Conservation (phyloP, 768 basidiomycete species). For the Termitomyces sp. region DNA sequence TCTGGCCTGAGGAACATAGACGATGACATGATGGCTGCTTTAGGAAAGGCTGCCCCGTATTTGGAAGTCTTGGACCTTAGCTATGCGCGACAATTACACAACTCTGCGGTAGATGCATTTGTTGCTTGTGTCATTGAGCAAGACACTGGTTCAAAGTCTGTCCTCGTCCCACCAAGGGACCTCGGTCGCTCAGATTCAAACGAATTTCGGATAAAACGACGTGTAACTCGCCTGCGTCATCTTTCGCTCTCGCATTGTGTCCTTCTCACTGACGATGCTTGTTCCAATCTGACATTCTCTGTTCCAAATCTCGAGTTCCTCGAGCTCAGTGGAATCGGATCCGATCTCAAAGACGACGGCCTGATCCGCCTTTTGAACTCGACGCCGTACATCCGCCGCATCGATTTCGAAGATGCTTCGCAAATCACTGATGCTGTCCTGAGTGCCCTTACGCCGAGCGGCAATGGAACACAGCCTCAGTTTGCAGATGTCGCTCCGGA, state of each 20-base stretch:
- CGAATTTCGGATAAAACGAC: conserved; percentile 46
- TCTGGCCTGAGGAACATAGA: conserved; percentile 60
- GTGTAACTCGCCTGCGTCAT: conserved; percentile 67
- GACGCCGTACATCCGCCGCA: conserved; percentile 61
- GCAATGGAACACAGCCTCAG: background rate
- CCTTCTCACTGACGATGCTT: conserved; percentile 69
- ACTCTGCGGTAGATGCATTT: conserved; percentile 70
- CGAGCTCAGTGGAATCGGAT: conserved; percentile 73
- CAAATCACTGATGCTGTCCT: conserved; percentile 74
- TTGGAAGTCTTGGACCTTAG: conserved; percentile 81
- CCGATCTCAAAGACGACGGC: conserved; percentile 67
- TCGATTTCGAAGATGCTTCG: conserved; percentile 84
- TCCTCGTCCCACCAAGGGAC: conserved; percentile 55
- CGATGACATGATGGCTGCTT: conserved; percentile 54
- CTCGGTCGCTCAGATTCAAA: conserved; percentile 51
- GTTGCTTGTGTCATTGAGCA: conserved; percentile 46
- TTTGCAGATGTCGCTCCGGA: conserved; percentile 22
- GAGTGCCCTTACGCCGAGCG: conserved; percentile 49
- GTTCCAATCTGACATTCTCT: conserved; percentile 63
- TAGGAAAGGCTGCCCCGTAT: conserved; percentile 64
- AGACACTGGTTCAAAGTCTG: conserved; percentile 30
- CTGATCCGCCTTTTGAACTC: conserved; percentile 64
- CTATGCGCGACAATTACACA: conserved; percentile 64
- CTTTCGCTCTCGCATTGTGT: conserved; percentile 66
- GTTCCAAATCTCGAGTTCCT: conserved; percentile 72